These are phyloP conservation scores for Cyclotella baltica DNA, from an alignment of 108 stramenopile species.

Conservation along the genomic window DNA sequence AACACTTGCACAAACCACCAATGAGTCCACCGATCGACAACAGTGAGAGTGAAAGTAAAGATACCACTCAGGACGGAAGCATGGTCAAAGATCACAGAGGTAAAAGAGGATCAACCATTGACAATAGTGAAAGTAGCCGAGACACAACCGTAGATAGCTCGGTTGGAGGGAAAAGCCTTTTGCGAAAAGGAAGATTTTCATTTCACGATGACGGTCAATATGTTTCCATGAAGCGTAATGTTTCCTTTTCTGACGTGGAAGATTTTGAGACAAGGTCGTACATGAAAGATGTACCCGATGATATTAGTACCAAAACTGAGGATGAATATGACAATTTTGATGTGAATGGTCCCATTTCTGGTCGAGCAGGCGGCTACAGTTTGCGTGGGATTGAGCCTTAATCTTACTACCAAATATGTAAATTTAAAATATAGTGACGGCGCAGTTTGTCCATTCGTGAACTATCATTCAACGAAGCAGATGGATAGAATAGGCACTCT, in stretches of 20 bases:
- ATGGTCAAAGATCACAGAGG: not conserved
- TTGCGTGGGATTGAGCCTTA: slow-evolving; percentile 22
- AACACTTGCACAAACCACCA: not conserved
- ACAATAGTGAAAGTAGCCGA: slow-evolving; percentile 7
- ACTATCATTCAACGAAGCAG: too few species aligned
- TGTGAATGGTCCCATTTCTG: slow-evolving; percentile 5
- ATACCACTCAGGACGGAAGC: not conserved
- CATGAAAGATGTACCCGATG: not conserved
- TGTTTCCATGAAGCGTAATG: slow-evolving; percentile 4
- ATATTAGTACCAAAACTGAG: not conserved
- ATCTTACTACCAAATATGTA: not conserved
- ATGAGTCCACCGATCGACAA: not conserved
- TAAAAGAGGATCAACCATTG: not conserved
- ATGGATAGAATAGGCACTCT: too few species aligned
- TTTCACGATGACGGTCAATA: slow-evolving; percentile 2
- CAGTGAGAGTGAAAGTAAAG: not conserved
- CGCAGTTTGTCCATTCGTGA: too few species aligned
- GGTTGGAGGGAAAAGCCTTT: not conserved
- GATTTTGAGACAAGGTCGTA: not conserved
- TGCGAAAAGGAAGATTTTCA: slow-evolving; percentile 16
- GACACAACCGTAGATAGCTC: not conserved
- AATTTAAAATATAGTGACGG: too few species aligned
- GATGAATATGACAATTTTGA: slow-evolving; percentile 28
- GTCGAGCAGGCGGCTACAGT: slow-evolving; percentile 1
- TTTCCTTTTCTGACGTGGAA: slow-evolving; percentile 18